Percentiles rank a stretch among this genome's conserved stretches.
phyloP scores from a whole-genome alignment of 73 alveolate genomes.

The Tetrahymena elliotti region DNA sequence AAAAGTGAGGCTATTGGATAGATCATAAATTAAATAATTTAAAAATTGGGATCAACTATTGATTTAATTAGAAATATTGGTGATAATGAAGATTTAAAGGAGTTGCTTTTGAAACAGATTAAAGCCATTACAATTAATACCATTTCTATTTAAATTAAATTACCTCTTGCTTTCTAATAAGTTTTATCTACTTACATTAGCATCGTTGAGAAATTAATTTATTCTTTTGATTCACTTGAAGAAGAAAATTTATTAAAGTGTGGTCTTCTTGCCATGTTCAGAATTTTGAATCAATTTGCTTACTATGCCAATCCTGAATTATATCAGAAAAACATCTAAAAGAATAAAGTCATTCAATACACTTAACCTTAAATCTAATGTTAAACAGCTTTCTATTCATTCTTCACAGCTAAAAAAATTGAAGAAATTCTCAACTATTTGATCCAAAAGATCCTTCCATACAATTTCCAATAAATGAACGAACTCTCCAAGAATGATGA shows the following conservation, averaged over 20 bases:
- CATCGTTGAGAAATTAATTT: not conserved
- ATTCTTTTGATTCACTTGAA: not conserved
- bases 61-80: not conserved
- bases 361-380: not conserved
- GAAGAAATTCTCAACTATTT: not conserved
- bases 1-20: not conserved
- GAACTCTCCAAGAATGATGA: not conserved
- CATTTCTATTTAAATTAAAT: not conserved
- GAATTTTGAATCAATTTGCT: not conserved
- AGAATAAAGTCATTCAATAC: not conserved
- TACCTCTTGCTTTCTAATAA: not conserved
- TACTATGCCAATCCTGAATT: not conserved
- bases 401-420: not conserved
- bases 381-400: not conserved
- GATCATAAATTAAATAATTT: not conserved
- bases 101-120: not conserved
- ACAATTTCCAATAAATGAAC: not conserved
- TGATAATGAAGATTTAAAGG: not conserved
- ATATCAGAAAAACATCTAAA: not conserved
- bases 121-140: not conserved
- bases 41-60: not conserved
- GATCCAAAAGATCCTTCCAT: not conserved
- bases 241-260: not conserved
- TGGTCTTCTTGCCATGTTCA: not conserved
- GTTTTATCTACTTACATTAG: not conserved